phyloP scores from a whole-genome alignment of 2,329 filamentous ascomycete genomes.

The Juglanconis sp. region DNA sequence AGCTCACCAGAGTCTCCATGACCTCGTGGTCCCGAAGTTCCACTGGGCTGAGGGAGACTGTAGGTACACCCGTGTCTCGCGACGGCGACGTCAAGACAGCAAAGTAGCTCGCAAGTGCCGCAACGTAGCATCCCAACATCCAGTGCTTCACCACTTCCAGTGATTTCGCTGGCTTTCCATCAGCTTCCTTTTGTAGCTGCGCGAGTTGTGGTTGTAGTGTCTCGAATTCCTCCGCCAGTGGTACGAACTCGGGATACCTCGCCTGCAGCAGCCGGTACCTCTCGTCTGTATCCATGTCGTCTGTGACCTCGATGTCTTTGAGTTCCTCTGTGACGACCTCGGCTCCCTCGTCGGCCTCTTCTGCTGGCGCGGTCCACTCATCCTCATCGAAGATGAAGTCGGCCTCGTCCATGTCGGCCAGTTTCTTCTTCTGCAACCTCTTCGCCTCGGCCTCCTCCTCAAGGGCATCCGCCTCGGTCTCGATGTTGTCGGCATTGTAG shows the following conservation, averaged over 20 bases:
- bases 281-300: constrained; percentile 74
- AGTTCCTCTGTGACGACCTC: constrained; percentile 82
- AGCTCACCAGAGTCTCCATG: constrained; percentile 80
- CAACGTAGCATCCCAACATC: constrained; percentile 81
- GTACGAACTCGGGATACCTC: constrained; percentile 89
- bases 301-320: constrained; percentile 75
- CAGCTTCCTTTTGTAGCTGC: constrained; percentile 55
- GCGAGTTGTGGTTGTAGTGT: constrained; percentile 66
- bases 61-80: constrained; percentile 50
- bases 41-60: constrained; percentile 66
- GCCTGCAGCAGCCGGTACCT: constrained; percentile 70
- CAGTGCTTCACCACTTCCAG: constrained; percentile 71
- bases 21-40: constrained; percentile 86
- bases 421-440: constrained; percentile 83
- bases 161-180: constrained; percentile 48
- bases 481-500: constrained; percentile 78
- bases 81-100: constrained; percentile 82
- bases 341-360: constrained; percentile 46
- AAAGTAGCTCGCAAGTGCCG: constrained; percentile 88
- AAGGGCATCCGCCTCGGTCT: constrained; percentile 66
- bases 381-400: constrained; percentile 92
- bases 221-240: constrained; percentile 75
- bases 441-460: constrained; percentile 91
- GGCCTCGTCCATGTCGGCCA: constrained; percentile 82
- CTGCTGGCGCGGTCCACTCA: constrained; percentile 69